phyloP scores from a whole-genome alignment of 306 rosid genomes.

The Malus sylvestris region DNA sequence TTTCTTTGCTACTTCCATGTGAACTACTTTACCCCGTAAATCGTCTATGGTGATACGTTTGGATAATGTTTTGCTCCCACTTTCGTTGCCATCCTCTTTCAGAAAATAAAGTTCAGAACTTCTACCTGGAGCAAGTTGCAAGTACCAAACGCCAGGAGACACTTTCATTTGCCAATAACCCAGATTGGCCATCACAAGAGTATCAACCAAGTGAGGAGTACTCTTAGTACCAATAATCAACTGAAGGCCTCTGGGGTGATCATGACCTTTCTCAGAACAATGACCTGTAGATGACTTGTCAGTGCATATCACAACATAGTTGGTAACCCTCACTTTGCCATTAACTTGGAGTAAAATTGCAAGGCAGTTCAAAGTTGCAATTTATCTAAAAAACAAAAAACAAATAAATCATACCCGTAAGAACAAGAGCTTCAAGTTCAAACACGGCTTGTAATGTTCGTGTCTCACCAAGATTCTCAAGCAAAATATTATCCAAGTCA shows the following conservation, averaged over 20 bases:
- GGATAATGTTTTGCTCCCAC: constrained; percentile 48
- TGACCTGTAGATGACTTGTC: constrained; percentile 56
- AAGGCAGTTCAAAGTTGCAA: neutral
- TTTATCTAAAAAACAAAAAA: constrained; percentile 3
- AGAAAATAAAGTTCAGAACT: constrained; percentile 88
- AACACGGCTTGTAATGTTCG: constrained; percentile 89
- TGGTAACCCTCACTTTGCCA: constrained; percentile 3
- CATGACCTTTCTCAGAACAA: constrained; percentile 92
- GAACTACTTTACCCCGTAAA: constrained; percentile 93
- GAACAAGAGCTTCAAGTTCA: constrained; percentile 98
- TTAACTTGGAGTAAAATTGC: neutral
- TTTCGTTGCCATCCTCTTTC: constrained; percentile 55
- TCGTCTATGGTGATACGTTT: constrained; percentile 73
- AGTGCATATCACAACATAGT: constrained; percentile 5
- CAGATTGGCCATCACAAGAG: constrained; percentile 97
- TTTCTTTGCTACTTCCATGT: constrained; percentile 78
- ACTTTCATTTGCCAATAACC: constrained; percentile 99
- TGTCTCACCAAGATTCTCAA: constrained; percentile 88
- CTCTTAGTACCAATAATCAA: constrained; percentile 88
- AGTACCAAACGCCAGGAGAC: constrained; percentile 98
- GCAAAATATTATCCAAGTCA: constrained; percentile 97
- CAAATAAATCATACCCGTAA: constrained; percentile 51
- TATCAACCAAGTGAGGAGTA: constrained; percentile 85
- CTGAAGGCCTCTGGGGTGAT: constrained; percentile 95
- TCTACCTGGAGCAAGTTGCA: constrained; percentile 98